Percentiles rank a stretch among this genome's conserved stretches.
Evolutionary conservation across 768 basidiomycete genomes (phyloP).

Genomic region (Auriculariales sp.): DNA sequence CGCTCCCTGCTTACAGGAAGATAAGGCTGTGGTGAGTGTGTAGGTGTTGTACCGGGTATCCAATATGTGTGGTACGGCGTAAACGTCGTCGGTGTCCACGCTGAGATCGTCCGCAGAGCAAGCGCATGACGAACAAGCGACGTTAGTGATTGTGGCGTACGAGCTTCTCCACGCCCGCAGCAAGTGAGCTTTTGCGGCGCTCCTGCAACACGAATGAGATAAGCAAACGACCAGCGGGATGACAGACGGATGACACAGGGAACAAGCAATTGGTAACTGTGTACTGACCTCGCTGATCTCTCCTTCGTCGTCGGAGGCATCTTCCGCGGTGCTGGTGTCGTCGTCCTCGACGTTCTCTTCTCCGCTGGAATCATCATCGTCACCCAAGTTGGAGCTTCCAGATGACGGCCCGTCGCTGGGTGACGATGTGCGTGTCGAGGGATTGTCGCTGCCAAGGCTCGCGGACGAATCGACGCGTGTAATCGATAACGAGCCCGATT

Average conservation of each 20-base stretch:
- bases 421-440: constrained; percentile 2
- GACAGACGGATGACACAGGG: neutral
- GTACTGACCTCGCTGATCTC: constrained; percentile 16
- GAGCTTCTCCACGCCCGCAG: constrained; percentile 39
- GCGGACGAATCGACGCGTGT: neutral
- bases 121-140: too few relatives aligned
- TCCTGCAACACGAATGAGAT: constrained; percentile 6
- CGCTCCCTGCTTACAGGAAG: too few relatives aligned
- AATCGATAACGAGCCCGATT: neutral
- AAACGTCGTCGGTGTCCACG: too few relatives aligned
- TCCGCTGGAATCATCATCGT: constrained; percentile 17
- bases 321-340: constrained; percentile 8
- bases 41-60: too few relatives aligned
- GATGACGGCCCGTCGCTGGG: neutral
- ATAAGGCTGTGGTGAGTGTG: too few relatives aligned
- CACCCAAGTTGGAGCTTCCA: constrained; percentile 8
- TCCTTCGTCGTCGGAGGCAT: constrained; percentile 13
- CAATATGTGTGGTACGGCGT: too few relatives aligned
- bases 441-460: neutral
- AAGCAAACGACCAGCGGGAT: constrained; percentile 14
- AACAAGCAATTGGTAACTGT: neutral
- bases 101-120: too few relatives aligned
- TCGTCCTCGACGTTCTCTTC: constrained; percentile 12
- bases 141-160: constrained; percentile 24
- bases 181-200: constrained; percentile 11